Evolutionary conservation across 1,139 yeast genomes (phyloP).

Genomic region (Nakaseomyces delphensis): DNA sequence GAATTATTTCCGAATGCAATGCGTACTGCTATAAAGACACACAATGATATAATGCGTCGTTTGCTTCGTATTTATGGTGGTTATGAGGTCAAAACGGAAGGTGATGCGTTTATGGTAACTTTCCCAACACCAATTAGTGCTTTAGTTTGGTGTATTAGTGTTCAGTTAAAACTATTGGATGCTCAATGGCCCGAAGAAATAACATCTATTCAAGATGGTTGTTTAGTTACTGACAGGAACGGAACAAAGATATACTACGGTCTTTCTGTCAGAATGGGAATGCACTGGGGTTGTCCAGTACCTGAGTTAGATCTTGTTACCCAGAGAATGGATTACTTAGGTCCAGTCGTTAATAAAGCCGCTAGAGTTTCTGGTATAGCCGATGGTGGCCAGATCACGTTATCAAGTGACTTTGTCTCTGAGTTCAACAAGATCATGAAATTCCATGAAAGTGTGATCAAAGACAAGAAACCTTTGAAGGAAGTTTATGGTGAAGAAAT

Average conservation of each 20-base stretch:
- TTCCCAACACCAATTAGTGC: constrained; percentile 92
- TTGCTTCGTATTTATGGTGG: constrained; percentile 90
- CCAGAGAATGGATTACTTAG: constrained; percentile 95
- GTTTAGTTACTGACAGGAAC: constrained; percentile 63
- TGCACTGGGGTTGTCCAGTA: constrained; percentile 97
- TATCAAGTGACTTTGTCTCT: constrained; percentile 70
- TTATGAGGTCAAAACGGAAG: constrained; percentile 97
- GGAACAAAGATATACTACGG: constrained; percentile 72
- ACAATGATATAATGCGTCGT: constrained; percentile 89
- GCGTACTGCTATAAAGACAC: constrained; percentile 94
- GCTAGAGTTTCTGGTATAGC: constrained; percentile 91
- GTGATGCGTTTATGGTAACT: constrained; percentile 98
- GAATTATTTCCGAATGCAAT: constrained; percentile 87
- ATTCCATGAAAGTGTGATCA: constrained; percentile 42
- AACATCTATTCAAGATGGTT: constrained; percentile 74
- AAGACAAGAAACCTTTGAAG: constrained; percentile 32
- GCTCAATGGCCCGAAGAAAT: constrained; percentile 98
- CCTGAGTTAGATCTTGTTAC: constrained; percentile 93
- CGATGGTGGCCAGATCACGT: constrained; percentile 94
- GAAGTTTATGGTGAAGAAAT: constrained; percentile 60
- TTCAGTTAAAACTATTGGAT: constrained; percentile 70
- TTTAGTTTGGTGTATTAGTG: constrained; percentile 86
- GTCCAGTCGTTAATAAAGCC: constrained; percentile 96
- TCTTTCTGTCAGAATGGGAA: constrained; percentile 91
- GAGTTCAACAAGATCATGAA: constrained; percentile 56